Base-by-base conservation (phyloP, 2,329 filamentous ascomycete genomes). In the Cladophialophora carrionii region DNA sequence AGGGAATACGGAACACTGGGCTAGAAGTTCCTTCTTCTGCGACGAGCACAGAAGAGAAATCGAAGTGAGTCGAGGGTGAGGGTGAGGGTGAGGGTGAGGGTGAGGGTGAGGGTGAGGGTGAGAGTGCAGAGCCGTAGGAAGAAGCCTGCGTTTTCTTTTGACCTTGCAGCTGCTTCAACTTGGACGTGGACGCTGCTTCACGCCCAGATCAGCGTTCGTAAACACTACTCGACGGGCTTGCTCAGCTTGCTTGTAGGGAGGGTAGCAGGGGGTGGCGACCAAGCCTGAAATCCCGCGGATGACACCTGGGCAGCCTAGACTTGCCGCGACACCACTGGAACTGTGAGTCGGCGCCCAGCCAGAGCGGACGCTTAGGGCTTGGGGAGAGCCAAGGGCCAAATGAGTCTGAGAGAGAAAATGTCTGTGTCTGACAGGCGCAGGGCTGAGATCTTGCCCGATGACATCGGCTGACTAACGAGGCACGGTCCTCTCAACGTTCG, bases 251-350 rank as follows among this genome's bases (percentile, higher is more conserved):
- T n/a, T n/a, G n/a, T n/a, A 31, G 52, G 52, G 48, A 22, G 9
- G 52, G 52, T 55, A 12, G n/a, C 29, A n/a, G 29, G 56, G 31
- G 34, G n/a, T 20, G 26, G 41, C 43, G 17, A 34, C 48, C 24
- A 58, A 43, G 31, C 57, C 57, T 60, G 48, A 60, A 60, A 51
- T 60, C 57, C 31, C 57, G 57, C 57, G 34, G 20, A 51, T 60
- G 57, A 26, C 48, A 60, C 57, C 46, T 29, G 22, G 31, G 57
- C 26, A 34, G 57, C 57, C 57, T 59, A 59, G 24, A 22, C 41
- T 48, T 49, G 37, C 56, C 37, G 41, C 56, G 41, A 43, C 37
- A 26, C 26, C 14, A 48, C 10, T 26, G 20, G 22, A 9, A 26
- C 8, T 51, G 48, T 17, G 24, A 8, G 10, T 29, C 48, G 20